phyloP scores from a whole-genome alignment of 2,329 filamentous ascomycete genomes.

The Rhinocladiella similis region DNA sequence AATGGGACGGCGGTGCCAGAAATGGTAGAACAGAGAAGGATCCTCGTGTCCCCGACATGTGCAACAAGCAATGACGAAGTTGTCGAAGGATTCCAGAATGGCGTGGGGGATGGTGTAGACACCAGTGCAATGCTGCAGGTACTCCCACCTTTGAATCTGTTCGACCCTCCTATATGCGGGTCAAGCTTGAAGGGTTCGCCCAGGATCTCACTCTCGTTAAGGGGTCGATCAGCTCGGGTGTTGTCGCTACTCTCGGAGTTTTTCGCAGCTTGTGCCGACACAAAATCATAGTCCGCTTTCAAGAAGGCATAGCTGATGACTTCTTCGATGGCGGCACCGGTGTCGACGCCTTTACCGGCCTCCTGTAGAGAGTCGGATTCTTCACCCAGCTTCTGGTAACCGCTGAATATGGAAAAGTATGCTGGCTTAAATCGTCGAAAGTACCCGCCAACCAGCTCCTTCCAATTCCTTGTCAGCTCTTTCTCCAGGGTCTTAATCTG shows the following conservation, averaged over 20 bases:
- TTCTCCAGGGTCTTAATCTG: slow-evolving; percentile 70
- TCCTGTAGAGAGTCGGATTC: slow-evolving; percentile 30
- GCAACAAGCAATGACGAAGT: slow-evolving; percentile 81
- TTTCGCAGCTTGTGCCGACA: slow-evolving; percentile 83
- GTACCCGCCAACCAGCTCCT: slow-evolving; percentile 84
- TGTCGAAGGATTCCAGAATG: slow-evolving; percentile 91
- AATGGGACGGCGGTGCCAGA: slow-evolving; percentile 78
- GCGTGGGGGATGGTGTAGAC: slow-evolving; percentile 84
- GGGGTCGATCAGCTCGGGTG: slow-evolving; percentile 69
- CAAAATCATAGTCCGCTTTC: slow-evolving; percentile 90
- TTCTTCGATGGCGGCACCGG: slow-evolving; percentile 46
- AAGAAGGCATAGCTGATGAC: slow-evolving; percentile 89
- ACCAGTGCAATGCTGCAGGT: slow-evolving; percentile 89
- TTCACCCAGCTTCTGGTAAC: slow-evolving; percentile 35
- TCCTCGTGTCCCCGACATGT: slow-evolving; percentile 90
- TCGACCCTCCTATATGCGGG: slow-evolving; percentile 63
- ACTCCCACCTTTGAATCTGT: slow-evolving; percentile 86
- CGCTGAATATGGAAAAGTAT: slow-evolving; percentile 61
- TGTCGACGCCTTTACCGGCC: slow-evolving; percentile 33
- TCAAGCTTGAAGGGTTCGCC: slow-evolving; percentile 58
- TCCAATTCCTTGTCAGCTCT: slow-evolving; percentile 74
- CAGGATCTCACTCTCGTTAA: slow-evolving; percentile 83
- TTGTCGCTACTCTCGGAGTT: slow-evolving; percentile 64
- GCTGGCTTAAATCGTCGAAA: slow-evolving; percentile 86
- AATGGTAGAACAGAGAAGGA: slow-evolving; percentile 82